These are phyloP conservation scores for Saccharomycopsis malanga DNA, from an alignment of 805 yeast genomes.

Conservation along the genomic window DNA sequence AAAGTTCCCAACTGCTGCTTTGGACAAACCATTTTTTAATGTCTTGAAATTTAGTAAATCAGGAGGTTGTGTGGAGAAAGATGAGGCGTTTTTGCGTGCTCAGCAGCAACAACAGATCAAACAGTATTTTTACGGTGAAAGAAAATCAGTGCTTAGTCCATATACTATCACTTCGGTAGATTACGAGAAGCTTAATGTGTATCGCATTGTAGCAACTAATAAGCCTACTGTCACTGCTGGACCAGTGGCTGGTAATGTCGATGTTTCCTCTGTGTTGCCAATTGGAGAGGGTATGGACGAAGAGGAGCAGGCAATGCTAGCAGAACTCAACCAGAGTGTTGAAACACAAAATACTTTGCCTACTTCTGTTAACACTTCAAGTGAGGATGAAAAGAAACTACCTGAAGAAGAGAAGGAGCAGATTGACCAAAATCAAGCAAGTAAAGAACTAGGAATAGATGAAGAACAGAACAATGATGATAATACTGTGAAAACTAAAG, in stretches of 20 bases:
- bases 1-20: conserved; percentile 24
- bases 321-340: conserved; percentile 20
- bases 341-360: conserved; percentile 28
- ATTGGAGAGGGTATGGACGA: conserved; percentile 25
- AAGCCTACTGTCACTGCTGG: conserved; percentile 9
- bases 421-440: neutral
- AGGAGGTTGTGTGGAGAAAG: conserved; percentile 72
- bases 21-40: conserved; percentile 26
- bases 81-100: conserved; percentile 60
- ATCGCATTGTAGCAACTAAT: conserved; percentile 43
- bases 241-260: neutral
- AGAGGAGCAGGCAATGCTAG: conserved; percentile 9
- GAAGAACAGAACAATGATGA: conserved; percentile 2
- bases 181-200: conserved; percentile 51
- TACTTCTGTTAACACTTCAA: conserved; percentile 27
- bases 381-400: conserved; percentile 29
- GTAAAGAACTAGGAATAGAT: neutral
- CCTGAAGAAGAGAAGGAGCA: neutral
- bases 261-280: conserved; percentile 29
- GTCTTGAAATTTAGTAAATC: conserved; percentile 61
- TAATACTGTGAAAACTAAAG: neutral
- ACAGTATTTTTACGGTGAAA: conserved; percentile 84
- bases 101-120: conserved; percentile 69
- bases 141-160: conserved; percentile 66
- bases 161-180: conserved; percentile 68